These are phyloP conservation scores for Berkeleyomyces rouxiae DNA, from an alignment of 2,329 filamentous ascomycete genomes.

Conservation along the genomic window DNA sequence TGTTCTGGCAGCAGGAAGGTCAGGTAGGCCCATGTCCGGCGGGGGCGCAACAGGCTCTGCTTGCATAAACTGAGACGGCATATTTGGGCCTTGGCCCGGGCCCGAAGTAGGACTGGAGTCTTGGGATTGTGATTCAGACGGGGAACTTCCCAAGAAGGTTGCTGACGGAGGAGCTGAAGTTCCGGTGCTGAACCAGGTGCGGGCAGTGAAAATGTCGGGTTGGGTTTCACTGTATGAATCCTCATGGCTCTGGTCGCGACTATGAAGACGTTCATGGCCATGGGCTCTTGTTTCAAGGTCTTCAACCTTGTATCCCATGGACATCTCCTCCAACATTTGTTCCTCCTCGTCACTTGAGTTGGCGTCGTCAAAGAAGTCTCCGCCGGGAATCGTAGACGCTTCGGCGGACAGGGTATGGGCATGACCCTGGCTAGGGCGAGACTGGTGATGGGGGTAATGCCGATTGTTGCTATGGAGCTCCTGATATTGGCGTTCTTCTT, in stretches of 20 bases:
- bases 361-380: conserved; percentile 41
- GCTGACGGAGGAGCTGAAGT: conserved; percentile 10
- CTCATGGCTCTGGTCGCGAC: neutral
- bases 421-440: neutral
- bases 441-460: neutral
- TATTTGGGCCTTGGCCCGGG: neutral
- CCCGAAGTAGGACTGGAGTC: neutral
- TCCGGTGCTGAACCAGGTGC: conserved; percentile 12
- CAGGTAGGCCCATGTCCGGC: neutral
- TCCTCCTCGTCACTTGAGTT: conserved; percentile 57
- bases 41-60: neutral
- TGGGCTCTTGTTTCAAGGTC: conserved; percentile 54
- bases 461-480: neutral
- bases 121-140: neutral
- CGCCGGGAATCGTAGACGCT: conserved; percentile 11
- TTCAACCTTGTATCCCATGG: conserved; percentile 63
- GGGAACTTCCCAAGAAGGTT: conserved; percentile 2
- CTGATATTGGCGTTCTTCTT: conserved; percentile 23
- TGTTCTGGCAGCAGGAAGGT: neutral
- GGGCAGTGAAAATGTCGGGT: neutral
- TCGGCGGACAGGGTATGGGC: neutral
- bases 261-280: neutral
- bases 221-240: neutral
- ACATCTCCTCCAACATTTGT: conserved; percentile 73
- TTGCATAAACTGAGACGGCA: neutral